Percentiles rank a stretch among this genome's conserved stretches.
Evolutionary conservation across 257 asterid species (phyloP).

Genomic region (Solanum chiquidenum): DNA sequence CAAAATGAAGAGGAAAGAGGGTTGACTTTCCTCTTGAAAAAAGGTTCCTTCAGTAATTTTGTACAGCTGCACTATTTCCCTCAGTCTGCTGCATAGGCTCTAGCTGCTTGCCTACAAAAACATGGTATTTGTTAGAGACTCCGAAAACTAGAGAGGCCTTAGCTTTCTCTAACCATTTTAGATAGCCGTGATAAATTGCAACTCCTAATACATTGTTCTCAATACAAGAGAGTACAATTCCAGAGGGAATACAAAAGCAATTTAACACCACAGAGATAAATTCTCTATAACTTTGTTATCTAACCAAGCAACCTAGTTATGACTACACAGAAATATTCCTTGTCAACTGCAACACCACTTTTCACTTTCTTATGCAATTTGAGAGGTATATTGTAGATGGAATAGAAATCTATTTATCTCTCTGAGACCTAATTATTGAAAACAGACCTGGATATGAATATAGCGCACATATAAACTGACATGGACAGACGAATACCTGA

Average conservation of each 20-base stretch:
- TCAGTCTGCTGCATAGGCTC: not conserved
- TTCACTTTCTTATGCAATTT: not conserved
- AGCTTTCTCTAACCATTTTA: not conserved
- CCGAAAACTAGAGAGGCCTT: not conserved
- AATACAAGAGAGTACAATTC: not conserved
- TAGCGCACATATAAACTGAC: not conserved
- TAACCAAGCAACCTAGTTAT: not conserved
- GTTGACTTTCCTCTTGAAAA: not conserved
- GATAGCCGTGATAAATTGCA: not conserved
- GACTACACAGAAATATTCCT: not conserved
- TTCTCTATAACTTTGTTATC: not conserved
- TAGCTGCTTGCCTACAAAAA: not conserved
- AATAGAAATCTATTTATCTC: not conserved
- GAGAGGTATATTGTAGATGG: not conserved
- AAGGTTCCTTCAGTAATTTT: not conserved
- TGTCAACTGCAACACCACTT: not conserved
- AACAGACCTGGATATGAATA: not conserved
- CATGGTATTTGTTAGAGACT: not conserved
- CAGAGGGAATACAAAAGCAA: not conserved
- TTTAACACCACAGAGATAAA: not conserved
- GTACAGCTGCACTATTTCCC: not conserved
- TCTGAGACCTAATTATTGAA: not conserved
- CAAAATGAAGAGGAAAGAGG: not conserved
- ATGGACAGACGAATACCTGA: slow-evolving; percentile 24
- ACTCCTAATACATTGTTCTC: not conserved